A percentile compares a stretch with the other conserved stretches of the same genome.
These are phyloP conservation scores for Tilletia setariae DNA, from an alignment of 1,284 basidiomycete genomes.

Conservation along the genomic window DNA sequence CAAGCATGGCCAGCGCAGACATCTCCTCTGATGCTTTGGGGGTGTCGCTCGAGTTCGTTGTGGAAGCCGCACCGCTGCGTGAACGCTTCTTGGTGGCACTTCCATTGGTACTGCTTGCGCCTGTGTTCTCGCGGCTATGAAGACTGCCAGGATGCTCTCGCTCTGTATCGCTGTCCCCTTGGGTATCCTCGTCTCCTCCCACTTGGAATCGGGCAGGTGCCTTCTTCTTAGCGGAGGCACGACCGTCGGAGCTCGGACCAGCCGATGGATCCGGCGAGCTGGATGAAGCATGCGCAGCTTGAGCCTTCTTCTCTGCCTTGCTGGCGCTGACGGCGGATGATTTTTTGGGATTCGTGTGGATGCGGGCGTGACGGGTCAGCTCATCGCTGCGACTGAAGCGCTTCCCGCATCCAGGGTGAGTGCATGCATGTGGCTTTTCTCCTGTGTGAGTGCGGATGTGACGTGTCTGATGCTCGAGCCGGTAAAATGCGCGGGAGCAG, in stretches of 20 bases:
- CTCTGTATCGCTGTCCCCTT: conserved; percentile 42
- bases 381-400: conserved; percentile 96
- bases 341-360: conserved; percentile 65
- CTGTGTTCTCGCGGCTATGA: conserved; percentile 2
- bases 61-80: conserved; percentile 15
- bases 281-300: conserved; percentile 17
- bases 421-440: conserved; percentile 93
- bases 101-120: background rate
- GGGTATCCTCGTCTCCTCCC: conserved; percentile 24
- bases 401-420: conserved; percentile 91
- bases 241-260: background rate
- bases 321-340: conserved; percentile 7
- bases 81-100: conserved; percentile 19
- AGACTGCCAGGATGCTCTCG: conserved; percentile 16
- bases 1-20: conserved; percentile 50
- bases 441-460: conserved; percentile 98
- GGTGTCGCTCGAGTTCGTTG: conserved; percentile 14
- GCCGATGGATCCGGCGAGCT: conserved; percentile 7
- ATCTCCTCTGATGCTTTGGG: conserved; percentile 37
- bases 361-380: conserved; percentile 89
- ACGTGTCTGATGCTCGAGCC: conserved; percentile 68
- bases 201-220: conserved; percentile 11
- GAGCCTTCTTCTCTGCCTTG: conserved; percentile 11
- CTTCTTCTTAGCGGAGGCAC: conserved; percentile 7
- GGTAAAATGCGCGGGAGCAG: conserved; percentile 52